Evolutionary conservation across 805 yeast genomes (phyloP), one percentile per base, ranked within the genome.

Genomic region (Yarrowia sp.): DNA sequence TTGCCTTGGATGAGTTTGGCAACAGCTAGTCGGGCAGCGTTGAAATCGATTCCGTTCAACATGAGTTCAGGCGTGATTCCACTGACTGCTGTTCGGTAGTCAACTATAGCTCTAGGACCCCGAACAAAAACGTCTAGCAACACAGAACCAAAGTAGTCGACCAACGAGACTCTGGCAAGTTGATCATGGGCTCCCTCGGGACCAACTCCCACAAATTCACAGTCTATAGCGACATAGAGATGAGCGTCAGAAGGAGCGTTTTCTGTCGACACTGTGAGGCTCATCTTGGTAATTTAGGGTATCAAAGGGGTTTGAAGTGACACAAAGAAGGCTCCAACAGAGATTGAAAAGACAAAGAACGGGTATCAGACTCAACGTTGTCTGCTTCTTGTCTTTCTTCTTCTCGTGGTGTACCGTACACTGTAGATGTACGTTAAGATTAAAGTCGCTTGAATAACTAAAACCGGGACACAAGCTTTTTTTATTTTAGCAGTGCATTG

Each of bases 191-290:
- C 65, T 3, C 96, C 96, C 7, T 85, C 87, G 4, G 82, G 83
- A 0, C 97, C 97, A 1, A 89, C 87, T 7, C 97, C 97, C 1
- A 92, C 98, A 79, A 92, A 92, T 70, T 92, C 98, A 77, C 98
- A 92, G 76, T 92, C 98, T 66, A 92, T 83, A 0, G 97, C 90
- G 1, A 92, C 67, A 69, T 83, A 92, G 70, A 82, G 87, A 0
- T 54, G 35, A 1, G 44, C 44, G 24, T 54, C 61, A 7, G 2
- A 0, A 5, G 61, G 61, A 38, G 44, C 61, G 36, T 26, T 26
- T n/a, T 22, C 33, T 7, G 33, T 14, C 10, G 61, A 17, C 12
- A 38, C 16, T 11, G 46, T 54, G 17, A 54, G 61, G 19, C 61
- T 54, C 61, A 54, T 54, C 16, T 30, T 24, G 24, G 24, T 43